These are phyloP conservation scores for Wakefieldia striispora DNA, from an alignment of 768 basidiomycete genomes.

Conservation along the genomic window DNA sequence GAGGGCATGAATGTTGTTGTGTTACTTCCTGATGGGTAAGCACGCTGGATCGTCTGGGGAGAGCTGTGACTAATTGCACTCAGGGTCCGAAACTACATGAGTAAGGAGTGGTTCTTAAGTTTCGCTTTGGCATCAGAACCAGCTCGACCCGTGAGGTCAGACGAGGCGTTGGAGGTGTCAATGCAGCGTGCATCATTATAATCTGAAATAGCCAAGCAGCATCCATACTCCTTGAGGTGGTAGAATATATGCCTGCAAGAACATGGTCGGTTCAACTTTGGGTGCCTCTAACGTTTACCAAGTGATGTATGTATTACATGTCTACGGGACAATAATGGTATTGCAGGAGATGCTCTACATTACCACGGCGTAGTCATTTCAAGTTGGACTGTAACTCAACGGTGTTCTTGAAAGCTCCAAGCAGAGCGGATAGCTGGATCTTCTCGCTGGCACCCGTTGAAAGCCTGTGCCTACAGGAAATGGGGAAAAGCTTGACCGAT, in stretches of 20 bases:
- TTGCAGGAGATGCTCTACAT: background rate
- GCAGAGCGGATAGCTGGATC: constrained; percentile 86
- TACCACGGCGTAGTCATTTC: constrained; percentile 19
- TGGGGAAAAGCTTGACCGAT: background rate
- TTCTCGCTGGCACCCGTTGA: constrained; percentile 94
- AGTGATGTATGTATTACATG: background rate
- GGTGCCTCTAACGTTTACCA: background rate
- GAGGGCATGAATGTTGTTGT: constrained; percentile 86
- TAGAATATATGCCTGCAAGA: background rate
- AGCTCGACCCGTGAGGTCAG: constrained; percentile 38
- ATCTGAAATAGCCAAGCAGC: background rate
- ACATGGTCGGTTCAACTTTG: background rate
- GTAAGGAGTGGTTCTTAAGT: constrained; percentile 87
- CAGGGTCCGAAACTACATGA: constrained; percentile 93
- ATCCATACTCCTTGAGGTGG: too few relatives aligned
- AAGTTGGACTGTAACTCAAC: constrained; percentile 75
- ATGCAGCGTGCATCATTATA: constrained; percentile 10
- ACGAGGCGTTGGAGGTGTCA: background rate
- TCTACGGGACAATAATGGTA: background rate
- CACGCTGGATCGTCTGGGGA: background rate
- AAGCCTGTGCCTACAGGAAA: constrained; percentile 68
- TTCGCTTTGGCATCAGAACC: constrained; percentile 57
- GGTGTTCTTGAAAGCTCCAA: constrained; percentile 91
- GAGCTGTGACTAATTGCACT: background rate
- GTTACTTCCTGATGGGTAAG: constrained; percentile 87